Evolutionary conservation across 345 rosid species (phyloP).

Genomic region (Euphorbia peplus): DNA sequence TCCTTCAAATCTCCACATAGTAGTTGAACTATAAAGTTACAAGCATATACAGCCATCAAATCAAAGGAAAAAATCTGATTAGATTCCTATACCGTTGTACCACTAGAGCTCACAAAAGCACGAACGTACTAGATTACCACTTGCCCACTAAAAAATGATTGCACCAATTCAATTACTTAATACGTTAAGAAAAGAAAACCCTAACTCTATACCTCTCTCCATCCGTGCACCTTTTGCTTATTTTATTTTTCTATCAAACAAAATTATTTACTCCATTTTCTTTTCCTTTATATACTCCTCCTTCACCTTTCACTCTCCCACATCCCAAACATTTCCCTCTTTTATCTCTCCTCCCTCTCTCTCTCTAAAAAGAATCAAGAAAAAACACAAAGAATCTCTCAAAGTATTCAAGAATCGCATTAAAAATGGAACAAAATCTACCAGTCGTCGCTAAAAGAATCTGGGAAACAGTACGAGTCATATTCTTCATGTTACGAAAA

Average conservation of each 20-base stretch:
- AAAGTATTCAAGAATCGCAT: not conserved
- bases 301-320: slow-evolving; percentile 25
- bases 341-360: slow-evolving; percentile 8
- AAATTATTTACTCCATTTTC: not conserved
- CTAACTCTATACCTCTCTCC: not conserved
- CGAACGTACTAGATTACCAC: too few relatives aligned
- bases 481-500: slow-evolving; percentile 65
- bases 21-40: too few relatives aligned
- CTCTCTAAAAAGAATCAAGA: not conserved
- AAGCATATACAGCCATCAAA: too few relatives aligned
- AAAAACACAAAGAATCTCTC: slow-evolving; percentile 5
- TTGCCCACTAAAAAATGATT: too few relatives aligned
- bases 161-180: not conserved
- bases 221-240: not conserved
- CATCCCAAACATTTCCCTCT: slow-evolving; percentile 12
- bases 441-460: slow-evolving; percentile 52
- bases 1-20: too few relatives aligned
- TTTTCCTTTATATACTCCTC: slow-evolving; percentile 39
- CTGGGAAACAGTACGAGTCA: slow-evolving; percentile 57
- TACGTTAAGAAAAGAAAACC: not conserved
- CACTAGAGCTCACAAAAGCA: too few relatives aligned
- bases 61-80: too few relatives aligned
- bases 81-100: too few relatives aligned
- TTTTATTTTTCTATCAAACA: not conserved
- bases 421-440: slow-evolving; percentile 38